A percentile compares a stretch with the other conserved stretches of the same genome.
These are phyloP conservation scores for Torulaspora globosa DNA, from an alignment of 1,139 yeast species.

Conservation along the genomic window DNA sequence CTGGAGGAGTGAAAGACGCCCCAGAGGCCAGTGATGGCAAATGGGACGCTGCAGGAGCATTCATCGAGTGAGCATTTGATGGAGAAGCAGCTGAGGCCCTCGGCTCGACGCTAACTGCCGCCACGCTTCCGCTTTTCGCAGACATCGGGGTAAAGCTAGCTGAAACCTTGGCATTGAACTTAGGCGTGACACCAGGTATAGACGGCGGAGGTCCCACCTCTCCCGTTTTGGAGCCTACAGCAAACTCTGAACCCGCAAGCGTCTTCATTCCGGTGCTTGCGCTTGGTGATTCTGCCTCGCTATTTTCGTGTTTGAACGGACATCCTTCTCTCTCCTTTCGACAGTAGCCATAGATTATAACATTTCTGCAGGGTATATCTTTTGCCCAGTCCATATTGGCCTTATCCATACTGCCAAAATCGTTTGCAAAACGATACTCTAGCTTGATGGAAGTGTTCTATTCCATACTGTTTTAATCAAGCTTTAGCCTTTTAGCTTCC, in stretches of 20 bases:
- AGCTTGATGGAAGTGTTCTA: background rate
- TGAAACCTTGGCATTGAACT: conserved; percentile 35
- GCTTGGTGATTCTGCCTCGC: conserved; percentile 13
- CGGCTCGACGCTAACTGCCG: background rate
- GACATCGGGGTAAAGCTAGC: conserved; percentile 36
- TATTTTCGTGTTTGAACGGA: conserved; percentile 59
- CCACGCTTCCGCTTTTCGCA: conserved; percentile 8
- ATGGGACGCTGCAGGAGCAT: conserved; percentile 1
- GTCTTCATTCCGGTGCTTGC: conserved; percentile 15
- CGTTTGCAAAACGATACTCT: background rate
- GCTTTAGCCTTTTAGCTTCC: background rate
- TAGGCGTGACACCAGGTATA: conserved; percentile 18
- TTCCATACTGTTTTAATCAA: conserved; percentile 1
- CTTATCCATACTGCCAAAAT: conserved; percentile 26
- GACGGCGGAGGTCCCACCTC: conserved; percentile 4
- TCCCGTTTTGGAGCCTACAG: background rate
- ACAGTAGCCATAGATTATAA: conserved; percentile 83
- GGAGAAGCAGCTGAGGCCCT: conserved; percentile 3
- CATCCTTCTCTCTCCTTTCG: conserved; percentile 88
- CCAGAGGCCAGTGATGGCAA: conserved; percentile 18
- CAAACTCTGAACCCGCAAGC: background rate
- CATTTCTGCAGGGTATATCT: conserved; percentile 80
- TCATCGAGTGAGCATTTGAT: background rate
- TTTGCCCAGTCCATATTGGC: conserved; percentile 53
- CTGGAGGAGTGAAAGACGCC: conserved; percentile 18